Conservation (phyloP, 495 filamentous ascomycete species). For the Collariella sp. region DNA sequence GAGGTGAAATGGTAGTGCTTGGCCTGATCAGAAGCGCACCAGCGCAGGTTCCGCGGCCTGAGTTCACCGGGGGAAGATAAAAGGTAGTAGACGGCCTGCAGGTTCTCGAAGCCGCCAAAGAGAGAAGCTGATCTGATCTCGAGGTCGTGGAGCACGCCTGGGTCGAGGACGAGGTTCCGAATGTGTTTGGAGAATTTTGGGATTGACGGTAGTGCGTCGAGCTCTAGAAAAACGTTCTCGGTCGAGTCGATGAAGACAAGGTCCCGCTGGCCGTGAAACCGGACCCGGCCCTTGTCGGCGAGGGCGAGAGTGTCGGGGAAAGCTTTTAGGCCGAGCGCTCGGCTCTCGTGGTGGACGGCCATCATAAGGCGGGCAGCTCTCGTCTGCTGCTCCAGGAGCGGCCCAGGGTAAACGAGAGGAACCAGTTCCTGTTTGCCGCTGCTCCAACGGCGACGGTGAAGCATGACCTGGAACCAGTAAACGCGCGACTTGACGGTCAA, state of each 20-base stretch:
- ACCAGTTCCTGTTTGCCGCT: neutral
- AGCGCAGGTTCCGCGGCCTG: conserved; percentile 6
- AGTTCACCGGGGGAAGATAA: neutral
- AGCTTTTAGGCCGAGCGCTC: conserved; percentile 20
- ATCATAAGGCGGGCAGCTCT: conserved; percentile 24
- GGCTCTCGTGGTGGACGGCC: conserved; percentile 28
- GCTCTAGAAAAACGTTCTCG: neutral
- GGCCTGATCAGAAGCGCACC: conserved; percentile 22
- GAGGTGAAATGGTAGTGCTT: conserved; percentile 13
- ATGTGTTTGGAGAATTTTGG: conserved; percentile 16
- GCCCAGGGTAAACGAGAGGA: conserved; percentile 10
- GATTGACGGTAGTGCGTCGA: neutral
- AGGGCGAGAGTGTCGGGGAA: conserved; percentile 30
- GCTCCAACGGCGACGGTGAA: neutral
- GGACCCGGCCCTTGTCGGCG: conserved; percentile 11
- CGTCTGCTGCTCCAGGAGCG: conserved; percentile 22
- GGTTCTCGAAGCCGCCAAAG: neutral
- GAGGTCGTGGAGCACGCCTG: neutral
- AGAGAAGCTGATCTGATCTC: neutral
- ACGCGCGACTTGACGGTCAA: conserved; percentile 25
- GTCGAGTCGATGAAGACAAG: conserved; percentile 14
- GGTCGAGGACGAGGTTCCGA: conserved; percentile 17
- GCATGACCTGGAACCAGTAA: conserved; percentile 7
- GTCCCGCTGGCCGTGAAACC: conserved; percentile 29
- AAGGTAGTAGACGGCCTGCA: conserved; percentile 16